Base-by-base conservation (phyloP, 2,329 filamentous ascomycete genomes). In the Exophiala spinifera region DNA sequence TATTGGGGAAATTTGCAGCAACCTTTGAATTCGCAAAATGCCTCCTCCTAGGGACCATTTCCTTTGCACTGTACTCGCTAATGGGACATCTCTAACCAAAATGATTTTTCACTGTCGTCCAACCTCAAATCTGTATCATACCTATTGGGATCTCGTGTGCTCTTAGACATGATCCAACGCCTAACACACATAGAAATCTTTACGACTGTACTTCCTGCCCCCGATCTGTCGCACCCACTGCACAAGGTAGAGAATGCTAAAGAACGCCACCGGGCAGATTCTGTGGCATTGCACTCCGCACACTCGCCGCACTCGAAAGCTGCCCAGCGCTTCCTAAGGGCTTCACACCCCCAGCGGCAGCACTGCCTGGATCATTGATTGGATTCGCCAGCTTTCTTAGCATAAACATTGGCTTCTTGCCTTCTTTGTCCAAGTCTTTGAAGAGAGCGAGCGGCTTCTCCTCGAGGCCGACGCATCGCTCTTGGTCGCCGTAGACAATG, bases 381-480 rank as follows among this genome's bases (percentile, higher is more conserved):
- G 59, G 55, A 28, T 64, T 64, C n/a, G 82, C 80, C 62, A 85
- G 79, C 62, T 81, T 81, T 50, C 94, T 79, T 53, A 99, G 76
- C 94, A 99, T 99, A 68, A 99, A 99, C 94, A 97, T 97, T 19
- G 94, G 94, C 70, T 97, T 99, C 74, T 95, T 88, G 44, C 94
- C 94, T 75, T 97, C 94, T 70, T 91, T 91, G 69, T 97, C 91
- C 53, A 99, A 77, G 70, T 97, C 91, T 74, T 99, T 99, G 75
- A 99, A 99, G 59, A 99, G 74, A 59, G 96, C 95, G 55, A 99
- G 76, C 8, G 94, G 94, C 66, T 95, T 92, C 74, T 99, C 94
- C 54, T 97, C 88, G 62, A 96, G 77, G 1, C 88, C 90, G 34
- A 99, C 74, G 70, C 92, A 97, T 13, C 94, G 86, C 74, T 99